These are phyloP conservation scores for Chytriomyces hyalinus DNA, from an alignment of 192 early-diverging fungal species.

Conservation along the genomic window DNA sequence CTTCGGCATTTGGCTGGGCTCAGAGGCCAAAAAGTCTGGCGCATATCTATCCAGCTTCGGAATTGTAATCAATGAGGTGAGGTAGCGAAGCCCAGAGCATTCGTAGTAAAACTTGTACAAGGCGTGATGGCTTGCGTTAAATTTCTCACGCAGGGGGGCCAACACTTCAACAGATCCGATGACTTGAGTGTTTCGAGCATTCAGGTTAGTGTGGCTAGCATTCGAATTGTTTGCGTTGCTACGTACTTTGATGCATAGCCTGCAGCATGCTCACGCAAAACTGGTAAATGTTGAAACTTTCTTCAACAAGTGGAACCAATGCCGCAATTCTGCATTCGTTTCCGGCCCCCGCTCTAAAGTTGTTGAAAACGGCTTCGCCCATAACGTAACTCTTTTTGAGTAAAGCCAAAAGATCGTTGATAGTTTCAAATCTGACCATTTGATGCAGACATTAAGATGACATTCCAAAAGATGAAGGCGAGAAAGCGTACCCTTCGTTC, in stretches of 20 bases:
- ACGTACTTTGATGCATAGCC: conserved; percentile 87
- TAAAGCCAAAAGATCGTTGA: conserved; percentile 89
- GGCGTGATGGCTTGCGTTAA: conserved; percentile 83
- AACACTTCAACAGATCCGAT: conserved; percentile 85
- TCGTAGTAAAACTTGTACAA: conserved; percentile 91
- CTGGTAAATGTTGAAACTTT: conserved; percentile 93
- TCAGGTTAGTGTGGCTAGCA: no score
- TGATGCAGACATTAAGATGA: background rate
- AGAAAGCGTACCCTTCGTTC: conserved; percentile 82
- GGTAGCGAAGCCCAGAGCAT: conserved; percentile 84
- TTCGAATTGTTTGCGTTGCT: background rate
- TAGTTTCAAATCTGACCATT: conserved; percentile 84
- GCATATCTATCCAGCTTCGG: conserved; percentile 83
- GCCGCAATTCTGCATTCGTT: conserved; percentile 96
- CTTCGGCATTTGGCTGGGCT: conserved; percentile 66
- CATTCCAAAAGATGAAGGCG: background rate
- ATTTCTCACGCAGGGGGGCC: conserved; percentile 83
- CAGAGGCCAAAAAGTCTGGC: conserved; percentile 80
- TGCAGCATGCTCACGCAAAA: conserved; percentile 94
- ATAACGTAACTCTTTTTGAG: conserved; percentile 92
- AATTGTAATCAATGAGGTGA: conserved; percentile 91
- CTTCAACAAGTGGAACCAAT: conserved; percentile 96
- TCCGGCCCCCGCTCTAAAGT: conserved; percentile 80
- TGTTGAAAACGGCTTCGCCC: conserved; percentile 85
- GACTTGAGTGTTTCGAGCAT: conserved; percentile 26